A percentile compares a stretch with the other conserved stretches of the same genome.
Conservation (phyloP, 1,284 basidiomycete genomes). For the Coniophora puteana region DNA sequence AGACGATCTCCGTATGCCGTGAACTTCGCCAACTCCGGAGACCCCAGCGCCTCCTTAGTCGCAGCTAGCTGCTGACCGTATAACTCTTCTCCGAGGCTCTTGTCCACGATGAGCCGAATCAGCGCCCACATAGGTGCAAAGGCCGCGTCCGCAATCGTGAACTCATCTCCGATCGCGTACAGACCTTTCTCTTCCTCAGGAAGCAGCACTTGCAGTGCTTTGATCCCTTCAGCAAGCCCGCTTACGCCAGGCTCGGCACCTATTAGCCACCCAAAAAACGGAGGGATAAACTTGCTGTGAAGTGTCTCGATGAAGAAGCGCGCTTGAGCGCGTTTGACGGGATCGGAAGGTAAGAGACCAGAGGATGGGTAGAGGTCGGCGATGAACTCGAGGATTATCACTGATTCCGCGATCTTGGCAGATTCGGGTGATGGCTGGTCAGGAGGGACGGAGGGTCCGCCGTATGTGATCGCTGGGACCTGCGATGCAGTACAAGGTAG, state of each 20-base stretch:
- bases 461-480: slow-evolving; percentile 57
- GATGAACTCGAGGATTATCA: slow-evolving; percentile 60
- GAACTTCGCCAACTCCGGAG: too few species aligned
- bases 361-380: slow-evolving; percentile 49
- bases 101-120: too few species aligned
- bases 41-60: too few species aligned
- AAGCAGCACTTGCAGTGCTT: slow-evolving; percentile 30
- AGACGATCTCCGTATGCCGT: too few species aligned
- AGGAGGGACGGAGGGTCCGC: slow-evolving; percentile 48
- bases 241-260: slow-evolving; percentile 30
- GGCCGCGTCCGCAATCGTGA: too few species aligned
- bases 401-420: slow-evolving; percentile 56
- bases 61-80: too few species aligned
- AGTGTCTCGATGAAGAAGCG: slow-evolving; percentile 59
- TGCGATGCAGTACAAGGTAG: too few species aligned
- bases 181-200: too few species aligned
- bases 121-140: too few species aligned
- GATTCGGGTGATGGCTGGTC: slow-evolving; percentile 55
- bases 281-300: background rate
- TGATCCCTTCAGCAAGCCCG: slow-evolving; percentile 16
- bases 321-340: slow-evolving; percentile 49
- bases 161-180: too few species aligned
- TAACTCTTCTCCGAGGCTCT: too few species aligned
- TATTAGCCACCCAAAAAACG: slow-evolving; percentile 29
- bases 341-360: slow-evolving; percentile 48